phyloP scores from a whole-genome alignment of 495 filamentous ascomycete genomes.

The Pyrenula massariospora region DNA sequence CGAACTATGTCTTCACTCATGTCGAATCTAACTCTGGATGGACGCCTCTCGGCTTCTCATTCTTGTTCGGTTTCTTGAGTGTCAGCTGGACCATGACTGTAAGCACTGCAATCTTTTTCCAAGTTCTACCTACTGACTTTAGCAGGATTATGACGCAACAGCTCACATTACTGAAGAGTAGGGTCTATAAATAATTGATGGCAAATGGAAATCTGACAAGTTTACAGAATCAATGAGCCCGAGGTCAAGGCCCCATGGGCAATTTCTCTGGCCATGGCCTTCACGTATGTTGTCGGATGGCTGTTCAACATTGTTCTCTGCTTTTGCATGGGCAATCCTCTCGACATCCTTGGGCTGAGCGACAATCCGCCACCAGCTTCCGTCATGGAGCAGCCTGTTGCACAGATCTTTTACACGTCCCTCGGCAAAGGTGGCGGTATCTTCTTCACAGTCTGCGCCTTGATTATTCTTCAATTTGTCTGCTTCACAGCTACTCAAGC shows the following conservation, averaged over 20 bases:
- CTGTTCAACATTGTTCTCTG: slow-evolving; percentile 53
- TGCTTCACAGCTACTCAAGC: slow-evolving; percentile 52
- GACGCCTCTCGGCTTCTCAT: slow-evolving; percentile 52
- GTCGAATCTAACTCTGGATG: slow-evolving; percentile 49
- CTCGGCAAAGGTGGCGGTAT: slow-evolving; percentile 46
- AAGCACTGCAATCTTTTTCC: neutral
- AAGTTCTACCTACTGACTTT: neutral
- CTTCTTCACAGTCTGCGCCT: slow-evolving; percentile 47
- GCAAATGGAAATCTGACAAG: neutral
- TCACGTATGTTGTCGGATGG: slow-evolving; percentile 49
- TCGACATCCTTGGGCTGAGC: slow-evolving; percentile 20
- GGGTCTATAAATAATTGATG: neutral
- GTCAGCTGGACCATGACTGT: slow-evolving; percentile 56
- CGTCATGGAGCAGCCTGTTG: slow-evolving; percentile 45
- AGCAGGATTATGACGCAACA: slow-evolving; percentile 35
- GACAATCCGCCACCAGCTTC: slow-evolving; percentile 6
- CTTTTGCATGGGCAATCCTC: slow-evolving; percentile 45
- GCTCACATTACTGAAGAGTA: slow-evolving; percentile 50
- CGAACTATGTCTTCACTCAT: slow-evolving; percentile 52
- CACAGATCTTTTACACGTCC: slow-evolving; percentile 51
- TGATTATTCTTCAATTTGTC: slow-evolving; percentile 46
- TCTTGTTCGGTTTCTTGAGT: slow-evolving; percentile 57
- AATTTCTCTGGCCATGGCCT: slow-evolving; percentile 45
- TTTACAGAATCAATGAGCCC: slow-evolving; percentile 33
- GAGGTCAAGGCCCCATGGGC: slow-evolving; percentile 48